These are phyloP conservation scores for Neurospora crassa DNA, from an alignment of 2,329 filamentous ascomycete genomes.

Conservation along the genomic window DNA sequence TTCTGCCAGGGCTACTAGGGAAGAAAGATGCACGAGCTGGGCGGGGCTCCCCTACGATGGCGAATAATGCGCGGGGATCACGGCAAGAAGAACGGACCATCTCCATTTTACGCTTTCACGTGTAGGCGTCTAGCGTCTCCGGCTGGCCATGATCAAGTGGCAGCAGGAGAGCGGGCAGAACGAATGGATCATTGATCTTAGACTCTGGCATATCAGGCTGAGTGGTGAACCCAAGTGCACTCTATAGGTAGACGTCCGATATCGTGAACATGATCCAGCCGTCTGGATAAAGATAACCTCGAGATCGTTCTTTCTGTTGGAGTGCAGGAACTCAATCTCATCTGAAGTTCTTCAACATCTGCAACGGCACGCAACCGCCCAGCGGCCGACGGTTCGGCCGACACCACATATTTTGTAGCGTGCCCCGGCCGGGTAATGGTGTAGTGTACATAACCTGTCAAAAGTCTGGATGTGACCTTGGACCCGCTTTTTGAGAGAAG, in stretches of 20 bases:
- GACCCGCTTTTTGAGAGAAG: neutral
- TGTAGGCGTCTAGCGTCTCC: neutral
- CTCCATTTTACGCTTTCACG: neutral
- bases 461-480: constrained; percentile 3
- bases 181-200: neutral
- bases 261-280: neutral
- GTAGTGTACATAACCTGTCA: constrained; percentile 9
- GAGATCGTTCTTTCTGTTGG: neutral
- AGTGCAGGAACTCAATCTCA: neutral
- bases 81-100: neutral
- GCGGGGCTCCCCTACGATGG: neutral
- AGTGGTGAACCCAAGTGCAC: neutral
- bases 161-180: neutral
- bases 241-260: neutral
- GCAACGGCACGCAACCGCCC: neutral
- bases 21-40: neutral
- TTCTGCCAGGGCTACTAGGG: neutral
- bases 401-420: constrained; percentile 13
- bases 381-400: neutral
- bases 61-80: neutral
- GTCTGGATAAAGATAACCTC: neutral
- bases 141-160: neutral
- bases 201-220: neutral
- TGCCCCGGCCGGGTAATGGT: constrained; percentile 7
- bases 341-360: neutral